Percentiles rank a stretch among this genome's conserved stretches.
These are phyloP conservation scores for Paecilomyces dactylethromorphus DNA, from an alignment of 2,329 filamentous ascomycete species.

Conservation along the genomic window DNA sequence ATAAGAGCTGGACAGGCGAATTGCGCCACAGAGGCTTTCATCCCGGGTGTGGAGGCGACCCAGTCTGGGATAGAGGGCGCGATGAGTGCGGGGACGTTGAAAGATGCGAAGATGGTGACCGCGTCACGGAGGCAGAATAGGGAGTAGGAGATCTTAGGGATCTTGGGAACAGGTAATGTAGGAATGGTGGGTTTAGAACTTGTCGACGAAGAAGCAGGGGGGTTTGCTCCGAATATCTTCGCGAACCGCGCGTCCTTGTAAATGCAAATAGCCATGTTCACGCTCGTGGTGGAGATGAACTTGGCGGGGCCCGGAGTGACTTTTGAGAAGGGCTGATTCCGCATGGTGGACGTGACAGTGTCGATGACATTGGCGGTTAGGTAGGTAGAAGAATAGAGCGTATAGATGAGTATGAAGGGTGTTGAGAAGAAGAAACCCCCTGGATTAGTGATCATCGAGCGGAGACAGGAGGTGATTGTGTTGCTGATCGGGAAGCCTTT, in stretches of 20 bases:
- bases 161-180: constrained; percentile 30
- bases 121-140: constrained; percentile 80
- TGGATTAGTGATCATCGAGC: constrained; percentile 33
- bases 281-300: constrained; percentile 70
- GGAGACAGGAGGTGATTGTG: constrained; percentile 34
- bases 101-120: constrained; percentile 83
- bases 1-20: constrained; percentile 73
- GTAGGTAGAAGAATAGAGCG: constrained; percentile 82
- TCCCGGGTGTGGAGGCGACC: constrained; percentile 37
- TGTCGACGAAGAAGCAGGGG: constrained; percentile 39
- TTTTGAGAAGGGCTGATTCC: constrained; percentile 47
- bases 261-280: constrained; percentile 79
- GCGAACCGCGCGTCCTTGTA: constrained; percentile 88
- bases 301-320: constrained; percentile 72
- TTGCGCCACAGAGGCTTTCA: constrained; percentile 61
- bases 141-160: constrained; percentile 64
- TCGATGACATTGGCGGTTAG: constrained; percentile 82
- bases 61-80: constrained; percentile 60
- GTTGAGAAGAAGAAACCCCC: constrained; percentile 40
- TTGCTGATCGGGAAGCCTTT: constrained; percentile 36
- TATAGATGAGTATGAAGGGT: constrained; percentile 44
- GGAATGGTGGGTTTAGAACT: constrained; percentile 8
- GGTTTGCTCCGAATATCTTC: constrained; percentile 64
- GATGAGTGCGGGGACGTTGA: constrained; percentile 78
- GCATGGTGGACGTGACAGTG: constrained; percentile 63